Conservation (phyloP, 352 stramenopile genomes). For the Phytophthora idaei region DNA sequence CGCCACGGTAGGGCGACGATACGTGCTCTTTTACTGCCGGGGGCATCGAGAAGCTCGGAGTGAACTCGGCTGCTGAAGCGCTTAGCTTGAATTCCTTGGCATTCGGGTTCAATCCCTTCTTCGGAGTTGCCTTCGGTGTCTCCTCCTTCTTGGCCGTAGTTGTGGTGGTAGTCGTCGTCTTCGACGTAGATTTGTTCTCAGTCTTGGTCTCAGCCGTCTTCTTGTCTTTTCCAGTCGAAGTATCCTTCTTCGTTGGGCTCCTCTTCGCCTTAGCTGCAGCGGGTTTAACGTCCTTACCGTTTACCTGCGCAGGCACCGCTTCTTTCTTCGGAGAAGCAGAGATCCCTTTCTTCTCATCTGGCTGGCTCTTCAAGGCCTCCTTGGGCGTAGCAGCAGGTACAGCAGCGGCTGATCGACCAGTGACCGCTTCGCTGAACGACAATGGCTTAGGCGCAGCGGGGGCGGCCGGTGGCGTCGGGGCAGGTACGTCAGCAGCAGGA, state of each 20-base stretch:
- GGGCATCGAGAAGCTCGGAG: conserved; percentile 55
- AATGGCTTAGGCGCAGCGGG: conserved; percentile 51
- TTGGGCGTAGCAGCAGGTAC: conserved; percentile 8
- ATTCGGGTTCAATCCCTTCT: conserved; percentile 84
- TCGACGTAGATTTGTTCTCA: conserved; percentile 24
- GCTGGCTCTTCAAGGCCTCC: conserved; percentile 6
- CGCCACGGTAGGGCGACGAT: conserved; percentile 58
- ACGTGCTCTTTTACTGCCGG: conserved; percentile 30
- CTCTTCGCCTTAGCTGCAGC: conserved; percentile 25
- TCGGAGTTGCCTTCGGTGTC: conserved; percentile 32
- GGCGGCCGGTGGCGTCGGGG: background rate
- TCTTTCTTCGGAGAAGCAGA: conserved; percentile 23
- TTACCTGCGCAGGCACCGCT: conserved; percentile 20
- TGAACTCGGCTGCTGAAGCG: conserved; percentile 67
- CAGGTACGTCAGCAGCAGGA: conserved; percentile 12
- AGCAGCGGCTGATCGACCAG: conserved; percentile 38
- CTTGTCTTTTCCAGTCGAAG: conserved; percentile 27
- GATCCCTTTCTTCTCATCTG: conserved; percentile 23
- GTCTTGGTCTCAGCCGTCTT: conserved; percentile 9
- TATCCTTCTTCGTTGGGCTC: conserved; percentile 33
- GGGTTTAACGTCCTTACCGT: conserved; percentile 26
- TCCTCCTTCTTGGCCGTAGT: conserved; percentile 19
- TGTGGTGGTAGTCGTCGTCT: conserved; percentile 20
- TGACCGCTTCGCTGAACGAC: conserved; percentile 77
- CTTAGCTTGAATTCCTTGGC: conserved; percentile 90